phyloP scores from a whole-genome alignment of 345 rosid species.

The Turritis glabra region DNA sequence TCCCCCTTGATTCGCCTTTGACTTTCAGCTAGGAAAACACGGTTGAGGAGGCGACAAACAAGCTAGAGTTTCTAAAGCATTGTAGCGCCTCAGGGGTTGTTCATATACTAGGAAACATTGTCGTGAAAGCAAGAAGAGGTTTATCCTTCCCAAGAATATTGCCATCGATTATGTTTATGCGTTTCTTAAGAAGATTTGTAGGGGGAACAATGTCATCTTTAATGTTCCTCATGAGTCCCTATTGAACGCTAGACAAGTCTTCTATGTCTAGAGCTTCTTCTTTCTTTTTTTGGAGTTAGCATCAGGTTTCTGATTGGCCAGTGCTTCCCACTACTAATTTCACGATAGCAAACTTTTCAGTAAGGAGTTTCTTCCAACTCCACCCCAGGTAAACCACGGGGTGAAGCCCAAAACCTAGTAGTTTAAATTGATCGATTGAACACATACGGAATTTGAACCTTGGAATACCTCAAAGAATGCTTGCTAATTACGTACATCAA shows the following conservation, averaged over 20 bases:
- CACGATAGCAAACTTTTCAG: too few relatives aligned
- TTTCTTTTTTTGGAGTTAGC: too few relatives aligned
- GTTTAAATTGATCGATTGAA: too few relatives aligned
- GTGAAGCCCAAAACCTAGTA: too few relatives aligned
- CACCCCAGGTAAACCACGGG: too few relatives aligned
- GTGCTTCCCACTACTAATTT: too few relatives aligned
- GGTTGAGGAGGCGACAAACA: constrained; percentile 45
- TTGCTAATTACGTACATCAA: too few relatives aligned
- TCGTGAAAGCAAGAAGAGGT: constrained; percentile 59
- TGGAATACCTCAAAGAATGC: too few relatives aligned
- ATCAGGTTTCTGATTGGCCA: too few relatives aligned
- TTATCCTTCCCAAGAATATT: constrained; percentile 58
- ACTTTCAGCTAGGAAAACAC: constrained; percentile 27
- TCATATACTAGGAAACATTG: constrained; percentile 67
- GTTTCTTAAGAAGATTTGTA: constrained; percentile 70
- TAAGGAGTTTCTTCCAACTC: too few relatives aligned
- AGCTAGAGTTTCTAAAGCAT: constrained; percentile 51
- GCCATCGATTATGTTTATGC: constrained; percentile 64
- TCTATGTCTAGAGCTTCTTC: constrained; percentile 46
- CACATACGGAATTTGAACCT: too few relatives aligned
- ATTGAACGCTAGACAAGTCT: constrained; percentile 68
- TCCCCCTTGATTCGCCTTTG: constrained; percentile 41
- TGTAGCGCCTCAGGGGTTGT: constrained; percentile 71
- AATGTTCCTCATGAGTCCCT: constrained; percentile 74
- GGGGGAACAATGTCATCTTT: constrained; percentile 65